Conservation (phyloP, 2,329 filamentous ascomycete species). For the Penicillium sp. region DNA sequence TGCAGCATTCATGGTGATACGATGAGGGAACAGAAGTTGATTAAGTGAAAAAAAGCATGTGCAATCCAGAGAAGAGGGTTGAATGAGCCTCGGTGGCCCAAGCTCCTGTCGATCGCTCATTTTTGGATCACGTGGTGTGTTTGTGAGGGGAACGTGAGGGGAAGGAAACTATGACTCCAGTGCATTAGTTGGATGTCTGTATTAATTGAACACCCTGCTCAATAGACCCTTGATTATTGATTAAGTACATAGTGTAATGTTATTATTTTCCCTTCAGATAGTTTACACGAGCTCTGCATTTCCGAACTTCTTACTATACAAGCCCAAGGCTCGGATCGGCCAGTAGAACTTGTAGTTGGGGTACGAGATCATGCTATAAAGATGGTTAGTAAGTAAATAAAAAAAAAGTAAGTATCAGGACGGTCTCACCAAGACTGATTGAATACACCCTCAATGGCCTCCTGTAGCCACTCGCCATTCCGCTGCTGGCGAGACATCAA, state of each 20-base stretch:
- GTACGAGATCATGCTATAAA: conserved; percentile 85
- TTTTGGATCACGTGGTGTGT: neutral
- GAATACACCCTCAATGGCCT: conserved; percentile 96
- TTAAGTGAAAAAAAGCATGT: no score
- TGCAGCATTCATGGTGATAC: conserved; percentile 49
- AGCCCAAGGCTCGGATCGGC: conserved; percentile 86
- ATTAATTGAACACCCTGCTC: neutral
- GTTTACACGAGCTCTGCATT: conserved; percentile 53
- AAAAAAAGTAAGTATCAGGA: neutral
- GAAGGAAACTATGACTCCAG: neutral
- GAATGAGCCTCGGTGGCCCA: neutral
- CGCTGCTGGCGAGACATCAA: conserved; percentile 80
- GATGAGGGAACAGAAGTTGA: neutral
- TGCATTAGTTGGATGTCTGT: neutral
- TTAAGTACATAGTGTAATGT: conserved; percentile 2
- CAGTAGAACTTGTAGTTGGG: conserved; percentile 99
- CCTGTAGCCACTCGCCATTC: conserved; percentile 93
- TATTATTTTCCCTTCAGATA: neutral
- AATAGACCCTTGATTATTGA: neutral
- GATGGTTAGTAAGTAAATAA: conserved; percentile 21
- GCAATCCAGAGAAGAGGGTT: neutral
- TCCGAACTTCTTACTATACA: conserved; percentile 74
- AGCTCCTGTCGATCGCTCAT: neutral
- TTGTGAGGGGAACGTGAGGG: neutral
- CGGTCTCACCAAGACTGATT: conserved; percentile 86